Base-by-base conservation (phyloP, 2,329 filamentous ascomycete genomes). In the Nemania sp. region DNA sequence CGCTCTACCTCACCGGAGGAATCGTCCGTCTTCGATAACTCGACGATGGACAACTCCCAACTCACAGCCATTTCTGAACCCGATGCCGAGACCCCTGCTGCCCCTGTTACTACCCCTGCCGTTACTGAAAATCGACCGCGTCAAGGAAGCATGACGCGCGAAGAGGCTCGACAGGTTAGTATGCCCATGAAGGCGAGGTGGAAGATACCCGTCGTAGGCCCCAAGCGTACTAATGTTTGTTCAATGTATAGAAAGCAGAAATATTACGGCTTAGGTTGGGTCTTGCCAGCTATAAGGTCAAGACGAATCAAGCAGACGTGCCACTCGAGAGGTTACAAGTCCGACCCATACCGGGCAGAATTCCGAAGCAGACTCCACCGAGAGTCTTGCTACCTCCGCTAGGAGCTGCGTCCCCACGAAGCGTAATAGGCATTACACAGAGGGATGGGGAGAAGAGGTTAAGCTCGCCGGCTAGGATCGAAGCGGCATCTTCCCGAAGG, bases 251-350 rank as follows among this genome's bases (percentile, higher is more conserved):
- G 86, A 86, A 87, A 79, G 90, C 89, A 22, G 87, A 91, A 75
- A 87, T 89, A 56, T 82, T 94, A 52, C 86, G 86, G 59, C 84
- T 93, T 10, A 87, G 91, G n/a, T 86, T 94, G 18, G 85, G 87
- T 29, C 86, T 93, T 22, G 92, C 91, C 15, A 87, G 87, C 75
- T 94, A 93, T 83, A 94, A 94, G 80, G 84, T 94, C 72, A 86
- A 86, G 65, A 94, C 92, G 1, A 89, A 91, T 67, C 92, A 94
- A 79, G 86, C 89, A 62, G 82, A 87, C 65, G 84, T 92, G 29
- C 89, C 91, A 1, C 85, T 93, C 68, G 83, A 89, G 63, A 80
- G 87, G 53, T 82, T 93, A 22, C 82, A 89, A 73, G 76, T 82
- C 56, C 78, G 80, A 32, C 79, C 77, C 22, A 24, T 80, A 8